Percentiles rank a stretch among this genome's conserved stretches.
Conservation (phyloP, 129 eudicot genomes). For the Tagetes patula region DNA sequence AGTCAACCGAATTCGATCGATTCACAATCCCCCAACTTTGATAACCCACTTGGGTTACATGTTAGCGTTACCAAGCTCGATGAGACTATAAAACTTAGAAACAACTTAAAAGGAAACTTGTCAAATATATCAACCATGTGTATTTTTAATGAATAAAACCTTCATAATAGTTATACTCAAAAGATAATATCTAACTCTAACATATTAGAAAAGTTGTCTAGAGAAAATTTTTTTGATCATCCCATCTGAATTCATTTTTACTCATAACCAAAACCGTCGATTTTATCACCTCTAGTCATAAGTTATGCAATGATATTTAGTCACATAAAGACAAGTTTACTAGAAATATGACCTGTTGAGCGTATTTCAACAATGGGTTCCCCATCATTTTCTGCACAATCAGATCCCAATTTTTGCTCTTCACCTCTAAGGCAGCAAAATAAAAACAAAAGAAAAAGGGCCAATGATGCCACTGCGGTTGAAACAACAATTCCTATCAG, state of each 20-base stretch:
- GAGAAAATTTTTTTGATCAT: background rate
- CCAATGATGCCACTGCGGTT: slow-evolving; percentile 41
- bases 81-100: no score
- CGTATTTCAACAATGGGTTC: slow-evolving; percentile 45
- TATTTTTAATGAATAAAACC: background rate
- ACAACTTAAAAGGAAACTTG: background rate
- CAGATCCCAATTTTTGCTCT: slow-evolving; percentile 17
- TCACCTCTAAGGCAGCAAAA: slow-evolving; percentile 39
- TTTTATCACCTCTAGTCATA: background rate
- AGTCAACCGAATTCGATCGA: no score
- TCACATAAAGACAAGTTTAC: slow-evolving; percentile 22
- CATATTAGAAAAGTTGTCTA: no score
- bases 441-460: slow-evolving; percentile 38
- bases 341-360: slow-evolving; percentile 39
- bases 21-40: no score
- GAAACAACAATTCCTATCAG: slow-evolving; percentile 37
- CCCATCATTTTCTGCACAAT: slow-evolving; percentile 41
- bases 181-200: background rate
- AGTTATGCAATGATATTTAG: background rate
- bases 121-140: background rate
- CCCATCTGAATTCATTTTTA: background rate
- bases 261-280: background rate
- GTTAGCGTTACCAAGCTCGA: no score
- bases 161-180: background rate
- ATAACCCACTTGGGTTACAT: no score